Evolutionary conservation across 192 early-diverging fungal species (phyloP), one percentile per base, ranked within the genome.

Genomic region (Chytriomyces sp.): DNA sequence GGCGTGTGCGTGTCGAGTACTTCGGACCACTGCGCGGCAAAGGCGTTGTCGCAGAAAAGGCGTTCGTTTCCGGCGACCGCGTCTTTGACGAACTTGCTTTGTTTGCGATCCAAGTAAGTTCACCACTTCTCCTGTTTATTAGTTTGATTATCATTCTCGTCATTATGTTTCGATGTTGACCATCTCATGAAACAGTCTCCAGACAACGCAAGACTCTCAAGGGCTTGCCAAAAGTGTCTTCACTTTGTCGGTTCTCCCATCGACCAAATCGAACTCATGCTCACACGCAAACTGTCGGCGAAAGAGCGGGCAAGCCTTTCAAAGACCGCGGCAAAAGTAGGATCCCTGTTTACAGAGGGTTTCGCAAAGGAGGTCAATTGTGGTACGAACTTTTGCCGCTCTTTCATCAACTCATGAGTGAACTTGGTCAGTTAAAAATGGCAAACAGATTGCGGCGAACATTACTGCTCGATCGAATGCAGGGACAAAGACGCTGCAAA

Each of bases 401-500:
- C 35, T 35, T 35, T 35, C 35, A 35, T 35, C 35, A 35, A 35
- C 35, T 35, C 35, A 35, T 35, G 35, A 35, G 35, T 35, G 35
- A 35, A 2, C 35, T 35, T 35, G 35, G 35, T 35, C 35, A 35
- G 35, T 35, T 35, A 35, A 35, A 35, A 35, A 35, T 35, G 35
- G 35, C 0, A 35, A 35, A 35, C 35, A 35, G 35, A 35, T 35
- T 73, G 79, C 23, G 49, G 44, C 6, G 79, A 77, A 61, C 46
- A 61, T 3, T 80, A 77, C 57, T 80, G 79, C 45, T 77, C 74
- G 44, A 5, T 9, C 10, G 66, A 59, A n/a, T 80, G 79, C 68
- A 69, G 57, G 60, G 53, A 77, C 18, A 28, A 23, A 13, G 79
- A 75, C n/a, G 26, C 45, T 44, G 26, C 20, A 24, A 8, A 47